These are phyloP conservation scores for Primulina tabacum DNA, from an alignment of 257 asterid genomes.

Conservation along the genomic window DNA sequence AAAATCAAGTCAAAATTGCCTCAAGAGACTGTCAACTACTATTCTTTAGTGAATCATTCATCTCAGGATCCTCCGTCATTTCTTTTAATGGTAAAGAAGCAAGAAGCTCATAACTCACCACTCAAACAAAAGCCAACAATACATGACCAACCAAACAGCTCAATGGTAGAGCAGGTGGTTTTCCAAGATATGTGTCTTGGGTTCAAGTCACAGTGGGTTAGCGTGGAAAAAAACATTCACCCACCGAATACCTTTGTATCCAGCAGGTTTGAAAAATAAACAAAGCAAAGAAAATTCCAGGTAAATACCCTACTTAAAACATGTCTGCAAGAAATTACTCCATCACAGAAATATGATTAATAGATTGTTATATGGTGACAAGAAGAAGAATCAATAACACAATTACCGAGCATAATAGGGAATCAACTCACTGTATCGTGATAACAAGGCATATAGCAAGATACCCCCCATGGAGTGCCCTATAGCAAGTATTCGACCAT, in stretches of 20 bases:
- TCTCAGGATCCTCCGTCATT: background rate
- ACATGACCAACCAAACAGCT: background rate
- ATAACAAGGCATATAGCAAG: slow-evolving; percentile 80
- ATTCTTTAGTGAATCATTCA: background rate
- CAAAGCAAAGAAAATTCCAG: background rate
- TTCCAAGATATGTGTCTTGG: background rate
- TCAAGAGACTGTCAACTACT: background rate
- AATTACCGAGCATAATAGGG: background rate
- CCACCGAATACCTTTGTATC: background rate
- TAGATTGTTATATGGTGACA: background rate
- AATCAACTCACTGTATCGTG: slow-evolving; percentile 68
- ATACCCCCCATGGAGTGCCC: slow-evolving; percentile 99
- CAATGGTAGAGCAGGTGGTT: background rate
- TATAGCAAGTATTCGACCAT: slow-evolving; percentile 80
- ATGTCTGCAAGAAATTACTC: background rate
- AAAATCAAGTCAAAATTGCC: background rate
- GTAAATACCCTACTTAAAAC: background rate
- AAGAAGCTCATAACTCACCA: background rate
- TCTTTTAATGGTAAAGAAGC: background rate
- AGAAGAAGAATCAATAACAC: slow-evolving; percentile 17
- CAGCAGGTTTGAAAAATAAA: background rate
- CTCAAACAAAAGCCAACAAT: background rate
- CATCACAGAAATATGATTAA: background rate
- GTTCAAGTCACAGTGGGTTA: background rate
- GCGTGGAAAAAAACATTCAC: background rate